Conservation (phyloP, 2,329 filamentous ascomycete genomes). For the Verticillium albo-atrum region DNA sequence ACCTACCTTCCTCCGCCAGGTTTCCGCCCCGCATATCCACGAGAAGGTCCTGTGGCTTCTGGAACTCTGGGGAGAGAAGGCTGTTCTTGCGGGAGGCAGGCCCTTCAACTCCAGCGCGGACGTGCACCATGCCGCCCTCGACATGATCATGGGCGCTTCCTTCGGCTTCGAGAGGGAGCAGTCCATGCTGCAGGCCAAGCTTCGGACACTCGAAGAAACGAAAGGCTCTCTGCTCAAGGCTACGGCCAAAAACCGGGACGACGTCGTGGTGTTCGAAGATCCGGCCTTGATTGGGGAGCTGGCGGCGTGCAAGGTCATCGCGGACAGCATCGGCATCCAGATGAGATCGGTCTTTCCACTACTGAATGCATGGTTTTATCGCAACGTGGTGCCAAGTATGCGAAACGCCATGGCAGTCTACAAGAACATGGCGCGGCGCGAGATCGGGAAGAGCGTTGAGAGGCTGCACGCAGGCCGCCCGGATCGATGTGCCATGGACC, state of each 20-base stretch:
- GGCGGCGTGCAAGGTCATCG: background rate
- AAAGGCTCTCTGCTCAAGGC: background rate
- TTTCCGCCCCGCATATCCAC: constrained; percentile 29
- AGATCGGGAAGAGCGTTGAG: constrained; percentile 2
- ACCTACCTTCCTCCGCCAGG: constrained; percentile 24
- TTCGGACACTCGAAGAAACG: background rate
- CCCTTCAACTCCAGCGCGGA: constrained; percentile 27
- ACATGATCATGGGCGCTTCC: constrained; percentile 28
- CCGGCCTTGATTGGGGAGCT: background rate
- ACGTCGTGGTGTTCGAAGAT: background rate
- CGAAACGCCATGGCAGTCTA: background rate
- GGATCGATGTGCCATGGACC: constrained; percentile 19
- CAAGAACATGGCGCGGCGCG: background rate
- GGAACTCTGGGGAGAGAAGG: constrained; percentile 28
- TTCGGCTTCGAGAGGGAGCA: constrained; percentile 19
- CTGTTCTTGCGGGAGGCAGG: constrained; percentile 16
- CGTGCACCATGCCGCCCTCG: constrained; percentile 24
- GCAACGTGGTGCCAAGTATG: background rate
- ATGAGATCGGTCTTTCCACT: background rate
- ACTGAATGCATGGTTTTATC: background rate
- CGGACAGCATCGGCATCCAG: background rate
- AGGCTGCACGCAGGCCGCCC: background rate
- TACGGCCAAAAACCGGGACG: background rate
- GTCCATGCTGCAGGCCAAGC: background rate
- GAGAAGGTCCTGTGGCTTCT: constrained; percentile 22